Conservation (phyloP, 805 yeast genomes). For the Allodekkera sacchari region DNA sequence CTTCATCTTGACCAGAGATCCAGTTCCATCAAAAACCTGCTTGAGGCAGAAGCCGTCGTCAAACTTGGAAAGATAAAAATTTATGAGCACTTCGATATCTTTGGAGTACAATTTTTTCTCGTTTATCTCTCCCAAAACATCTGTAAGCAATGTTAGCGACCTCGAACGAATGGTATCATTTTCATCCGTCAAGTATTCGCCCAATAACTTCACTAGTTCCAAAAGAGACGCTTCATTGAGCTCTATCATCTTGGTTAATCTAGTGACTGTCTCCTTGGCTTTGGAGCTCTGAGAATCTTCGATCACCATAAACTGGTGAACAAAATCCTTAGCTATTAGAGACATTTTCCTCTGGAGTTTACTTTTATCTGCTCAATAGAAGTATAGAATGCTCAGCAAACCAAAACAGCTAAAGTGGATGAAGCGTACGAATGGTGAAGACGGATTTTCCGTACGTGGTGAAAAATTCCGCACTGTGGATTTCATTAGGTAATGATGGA, state of each 20-base stretch:
- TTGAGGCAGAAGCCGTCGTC: slow-evolving; percentile 52
- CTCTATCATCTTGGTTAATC: slow-evolving; percentile 21
- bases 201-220: slow-evolving; percentile 35
- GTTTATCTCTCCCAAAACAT: slow-evolving; percentile 24
- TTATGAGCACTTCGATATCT: slow-evolving; percentile 41
- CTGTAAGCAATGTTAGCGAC: slow-evolving; percentile 33
- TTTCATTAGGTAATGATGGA: too few relatives aligned
- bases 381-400: too few relatives aligned
- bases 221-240: slow-evolving; percentile 27
- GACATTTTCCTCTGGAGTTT: too few relatives aligned
- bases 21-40: slow-evolving; percentile 47
- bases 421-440: too few relatives aligned
- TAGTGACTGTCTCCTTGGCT: slow-evolving; percentile 20
- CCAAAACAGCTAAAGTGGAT: too few relatives aligned
- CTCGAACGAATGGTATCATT: slow-evolving; percentile 30
- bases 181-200: slow-evolving; percentile 42
- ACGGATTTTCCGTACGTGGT: too few relatives aligned
- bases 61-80: slow-evolving; percentile 58
- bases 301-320: slow-evolving; percentile 34
- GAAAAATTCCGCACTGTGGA: too few relatives aligned
- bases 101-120: slow-evolving; percentile 25
- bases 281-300: slow-evolving; percentile 25
- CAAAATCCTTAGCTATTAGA: slow-evolving; percentile 11
- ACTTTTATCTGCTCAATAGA: too few relatives aligned
- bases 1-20: slow-evolving; percentile 42